A percentile compares a stretch with the other conserved stretches of the same genome.
phyloP scores from a whole-genome alignment of 2,329 filamentous ascomycete genomes.

The Uncinocarpus reesii region DNA sequence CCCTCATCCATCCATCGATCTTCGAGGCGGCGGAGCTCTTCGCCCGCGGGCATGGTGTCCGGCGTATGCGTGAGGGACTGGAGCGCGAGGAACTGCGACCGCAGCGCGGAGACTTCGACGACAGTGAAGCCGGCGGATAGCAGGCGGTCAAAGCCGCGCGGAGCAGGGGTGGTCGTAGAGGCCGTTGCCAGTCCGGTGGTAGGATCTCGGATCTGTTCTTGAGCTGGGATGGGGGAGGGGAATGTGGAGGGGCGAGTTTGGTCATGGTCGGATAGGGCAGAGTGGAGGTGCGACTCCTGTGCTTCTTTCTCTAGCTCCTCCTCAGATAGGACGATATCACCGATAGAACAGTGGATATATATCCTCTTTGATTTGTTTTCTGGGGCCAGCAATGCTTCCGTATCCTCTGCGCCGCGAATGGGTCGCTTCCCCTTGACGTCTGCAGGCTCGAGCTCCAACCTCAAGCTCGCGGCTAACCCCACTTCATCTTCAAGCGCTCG shows the following conservation, averaged over 20 bases:
- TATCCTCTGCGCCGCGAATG: neutral
- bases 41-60: conserved; percentile 74
- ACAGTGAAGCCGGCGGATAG: conserved; percentile 69
- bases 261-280: too few species aligned
- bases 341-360: conserved; percentile 91
- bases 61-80: conserved; percentile 73
- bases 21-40: conserved; percentile 66
- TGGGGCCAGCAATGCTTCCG: conserved; percentile 20
- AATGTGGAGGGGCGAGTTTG: neutral
- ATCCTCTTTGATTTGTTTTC: conserved; percentile 42
- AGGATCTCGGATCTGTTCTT: neutral
- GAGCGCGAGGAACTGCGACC: conserved; percentile 80
- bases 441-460: neutral
- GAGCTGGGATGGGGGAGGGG: neutral
- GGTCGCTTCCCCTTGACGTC: conserved; percentile 59
- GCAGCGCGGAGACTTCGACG: conserved; percentile 71
- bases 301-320: conserved; percentile 62
- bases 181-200: neutral
- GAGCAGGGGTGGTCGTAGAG: conserved; percentile 38
- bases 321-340: conserved; percentile 57
- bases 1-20: conserved; percentile 78
- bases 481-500: conserved; percentile 69
- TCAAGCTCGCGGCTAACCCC: conserved; percentile 56
- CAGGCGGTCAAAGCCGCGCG: conserved; percentile 79
- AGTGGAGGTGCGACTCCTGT: neutral